Conservation (phyloP, 108 stramenopile genomes). For the Parietichytrium sp. region DNA sequence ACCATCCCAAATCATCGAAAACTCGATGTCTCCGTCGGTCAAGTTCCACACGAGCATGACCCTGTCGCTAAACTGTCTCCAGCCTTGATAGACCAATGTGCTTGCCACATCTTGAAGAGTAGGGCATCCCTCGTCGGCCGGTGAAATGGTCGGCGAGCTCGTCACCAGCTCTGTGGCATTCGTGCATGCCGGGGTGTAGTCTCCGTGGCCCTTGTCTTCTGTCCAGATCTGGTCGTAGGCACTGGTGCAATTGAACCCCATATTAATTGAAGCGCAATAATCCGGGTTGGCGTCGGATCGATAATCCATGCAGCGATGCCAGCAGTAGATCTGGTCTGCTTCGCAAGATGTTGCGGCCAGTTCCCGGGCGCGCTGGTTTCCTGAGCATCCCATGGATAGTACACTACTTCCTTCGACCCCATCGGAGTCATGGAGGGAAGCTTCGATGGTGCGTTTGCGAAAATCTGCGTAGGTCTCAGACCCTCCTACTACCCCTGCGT, state of each 20-base stretch:
- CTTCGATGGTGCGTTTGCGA: conserved; percentile 48
- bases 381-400: conserved; percentile 57
- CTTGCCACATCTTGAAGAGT: too few relatives aligned
- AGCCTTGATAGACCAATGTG: too few relatives aligned
- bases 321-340: conserved; percentile 67
- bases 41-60: too few relatives aligned
- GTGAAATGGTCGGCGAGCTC: conserved; percentile 17
- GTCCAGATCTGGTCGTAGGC: conserved; percentile 56
- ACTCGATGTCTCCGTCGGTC: too few relatives aligned
- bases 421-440: background rate
- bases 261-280: conserved; percentile 59
- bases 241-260: conserved; percentile 67
- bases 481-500: conserved; percentile 68
- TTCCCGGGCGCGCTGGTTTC: conserved; percentile 50
- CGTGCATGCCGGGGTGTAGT: conserved; percentile 37
- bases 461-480: too few relatives aligned
- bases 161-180: background rate
- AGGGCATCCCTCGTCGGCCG: too few relatives aligned
- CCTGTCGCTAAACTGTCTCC: too few relatives aligned
- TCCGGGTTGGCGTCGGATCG: conserved; percentile 48
- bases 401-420: too few relatives aligned
- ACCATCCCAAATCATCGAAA: too few relatives aligned
- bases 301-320: conserved; percentile 72
- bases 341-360: conserved; percentile 53
- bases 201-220: conserved; percentile 49